A percentile compares a stretch with the other conserved stretches of the same genome.
phyloP scores from a whole-genome alignment of 2,329 filamentous ascomycete species.

The Colletotrichum filicis region DNA sequence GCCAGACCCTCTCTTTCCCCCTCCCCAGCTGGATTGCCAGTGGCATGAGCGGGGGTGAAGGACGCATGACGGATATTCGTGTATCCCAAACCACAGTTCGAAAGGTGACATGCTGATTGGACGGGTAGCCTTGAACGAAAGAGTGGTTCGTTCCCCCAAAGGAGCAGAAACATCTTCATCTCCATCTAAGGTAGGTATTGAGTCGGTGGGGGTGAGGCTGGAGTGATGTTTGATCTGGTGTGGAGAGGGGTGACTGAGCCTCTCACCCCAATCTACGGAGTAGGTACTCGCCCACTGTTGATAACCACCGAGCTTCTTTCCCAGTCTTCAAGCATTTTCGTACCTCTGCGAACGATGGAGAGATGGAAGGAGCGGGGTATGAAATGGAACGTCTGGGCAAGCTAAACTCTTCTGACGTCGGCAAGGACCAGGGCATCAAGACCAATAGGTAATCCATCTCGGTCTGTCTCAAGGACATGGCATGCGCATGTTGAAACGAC shows the following conservation, averaged over 20 bases:
- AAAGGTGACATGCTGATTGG: background rate
- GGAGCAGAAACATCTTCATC: slow-evolving; percentile 5
- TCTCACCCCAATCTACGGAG: background rate
- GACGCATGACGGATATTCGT: background rate
- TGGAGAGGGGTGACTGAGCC: background rate
- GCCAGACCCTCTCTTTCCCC: background rate
- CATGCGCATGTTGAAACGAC: slow-evolving; percentile 22
- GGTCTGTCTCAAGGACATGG: background rate
- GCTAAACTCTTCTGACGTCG: background rate
- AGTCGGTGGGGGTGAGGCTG: background rate
- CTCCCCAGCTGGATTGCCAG: background rate
- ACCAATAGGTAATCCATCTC: background rate
- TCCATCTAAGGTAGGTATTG: background rate
- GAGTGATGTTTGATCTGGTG: background rate
- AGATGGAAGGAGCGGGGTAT: background rate
- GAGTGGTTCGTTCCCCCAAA: background rate
- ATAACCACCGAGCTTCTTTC: background rate
- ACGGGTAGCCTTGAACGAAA: background rate
- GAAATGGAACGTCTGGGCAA: background rate
- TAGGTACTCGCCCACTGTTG: background rate
- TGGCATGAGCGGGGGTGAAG: background rate
- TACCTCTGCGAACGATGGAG: background rate
- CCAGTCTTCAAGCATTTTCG: background rate
- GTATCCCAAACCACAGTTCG: slow-evolving; percentile 1
- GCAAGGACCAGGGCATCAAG: background rate